phyloP scores from a whole-genome alignment of 2,329 filamentous ascomycete species.

The Sporothrix pseudoabietina region DNA sequence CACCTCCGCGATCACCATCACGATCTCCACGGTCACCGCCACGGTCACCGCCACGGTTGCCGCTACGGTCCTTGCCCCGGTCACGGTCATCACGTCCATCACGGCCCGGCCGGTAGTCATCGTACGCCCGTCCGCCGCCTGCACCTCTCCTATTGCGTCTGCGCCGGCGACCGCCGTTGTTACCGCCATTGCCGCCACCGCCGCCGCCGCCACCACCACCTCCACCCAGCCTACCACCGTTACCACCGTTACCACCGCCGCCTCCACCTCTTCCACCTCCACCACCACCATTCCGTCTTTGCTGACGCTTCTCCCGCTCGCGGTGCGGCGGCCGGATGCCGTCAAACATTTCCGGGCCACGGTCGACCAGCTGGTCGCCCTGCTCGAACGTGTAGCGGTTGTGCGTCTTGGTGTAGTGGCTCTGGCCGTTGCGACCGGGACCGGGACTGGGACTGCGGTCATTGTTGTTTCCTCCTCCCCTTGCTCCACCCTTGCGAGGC shows the following conservation, averaged over 20 bases:
- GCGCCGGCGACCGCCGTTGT: constrained; percentile 37
- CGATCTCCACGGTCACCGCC: constrained; percentile 11
- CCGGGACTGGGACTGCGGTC: constrained; percentile 8
- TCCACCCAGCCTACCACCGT: constrained; percentile 29
- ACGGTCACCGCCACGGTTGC: constrained; percentile 23
- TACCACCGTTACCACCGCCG: constrained; percentile 39
- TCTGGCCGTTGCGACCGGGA: constrained; percentile 32
- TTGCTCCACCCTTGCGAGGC: neutral
- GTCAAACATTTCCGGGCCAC: constrained; percentile 69
- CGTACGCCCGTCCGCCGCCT: constrained; percentile 33
- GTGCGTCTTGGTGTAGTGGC: constrained; percentile 52
- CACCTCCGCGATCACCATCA: neutral
- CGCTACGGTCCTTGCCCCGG: constrained; percentile 25
- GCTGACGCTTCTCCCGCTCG: constrained; percentile 46
- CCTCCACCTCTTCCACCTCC: neutral
- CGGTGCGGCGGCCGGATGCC: constrained; percentile 63
- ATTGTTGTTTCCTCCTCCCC: neutral
- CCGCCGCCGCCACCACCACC: constrained; percentile 37
- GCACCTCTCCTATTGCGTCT: constrained; percentile 16
- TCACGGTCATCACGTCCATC: constrained; percentile 9
- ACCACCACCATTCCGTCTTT: neutral
- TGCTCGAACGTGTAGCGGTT: constrained; percentile 75
- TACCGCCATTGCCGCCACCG: neutral
- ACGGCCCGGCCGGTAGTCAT: constrained; percentile 27
- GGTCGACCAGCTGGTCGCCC: constrained; percentile 66